Evolutionary conservation across 2,329 filamentous ascomycete genomes (phyloP).

Genomic region (Tolypocladium album): DNA sequence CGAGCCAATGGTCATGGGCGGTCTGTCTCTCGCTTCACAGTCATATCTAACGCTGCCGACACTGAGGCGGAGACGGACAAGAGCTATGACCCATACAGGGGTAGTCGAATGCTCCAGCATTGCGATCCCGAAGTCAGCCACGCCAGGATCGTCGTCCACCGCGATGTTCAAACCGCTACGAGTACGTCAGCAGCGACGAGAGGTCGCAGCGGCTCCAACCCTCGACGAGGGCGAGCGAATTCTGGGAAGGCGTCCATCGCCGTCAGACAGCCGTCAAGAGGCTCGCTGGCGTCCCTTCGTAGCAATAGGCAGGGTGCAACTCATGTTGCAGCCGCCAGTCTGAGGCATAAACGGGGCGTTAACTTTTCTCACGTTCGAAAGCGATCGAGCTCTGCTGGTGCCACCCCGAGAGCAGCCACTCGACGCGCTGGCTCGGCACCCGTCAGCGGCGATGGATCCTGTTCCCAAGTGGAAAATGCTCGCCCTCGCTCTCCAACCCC

Average conservation of each 20-base stretch:
- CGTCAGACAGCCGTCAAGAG: slow-evolving; percentile 21
- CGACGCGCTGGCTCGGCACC: slow-evolving; percentile 9
- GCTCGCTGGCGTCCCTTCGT: slow-evolving; percentile 39
- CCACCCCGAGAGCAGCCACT: slow-evolving; percentile 3
- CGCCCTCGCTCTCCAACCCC: slow-evolving; percentile 18
- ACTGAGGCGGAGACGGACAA: slow-evolving; percentile 37
- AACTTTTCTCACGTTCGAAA: slow-evolving; percentile 42
- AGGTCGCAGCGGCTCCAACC: slow-evolving; percentile 23
- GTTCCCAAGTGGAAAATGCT: slow-evolving; percentile 10
- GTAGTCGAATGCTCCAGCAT: slow-evolving; percentile 41
- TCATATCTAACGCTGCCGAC: slow-evolving; percentile 51
- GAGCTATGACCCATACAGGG: slow-evolving; percentile 79
- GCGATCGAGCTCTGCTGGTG: slow-evolving; percentile 19
- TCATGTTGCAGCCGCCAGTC: slow-evolving; percentile 27
- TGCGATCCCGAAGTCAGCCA: slow-evolving; percentile 42
- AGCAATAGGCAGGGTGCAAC: slow-evolving; percentile 32
- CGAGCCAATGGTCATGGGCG: slow-evolving; percentile 36
- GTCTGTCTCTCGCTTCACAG: slow-evolving; percentile 51
- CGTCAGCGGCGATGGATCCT: slow-evolving; percentile 8
- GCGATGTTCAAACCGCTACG: slow-evolving; percentile 26
- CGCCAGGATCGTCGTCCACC: slow-evolving; percentile 59
- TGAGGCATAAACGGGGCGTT: slow-evolving; percentile 41
- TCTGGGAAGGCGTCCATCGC: slow-evolving; percentile 17
- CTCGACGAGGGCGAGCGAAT: slow-evolving; percentile 17
- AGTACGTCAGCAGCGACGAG: slow-evolving; percentile 17